phyloP scores from a whole-genome alignment of 1,284 basidiomycete genomes.

The Schizopora paradoxa region DNA sequence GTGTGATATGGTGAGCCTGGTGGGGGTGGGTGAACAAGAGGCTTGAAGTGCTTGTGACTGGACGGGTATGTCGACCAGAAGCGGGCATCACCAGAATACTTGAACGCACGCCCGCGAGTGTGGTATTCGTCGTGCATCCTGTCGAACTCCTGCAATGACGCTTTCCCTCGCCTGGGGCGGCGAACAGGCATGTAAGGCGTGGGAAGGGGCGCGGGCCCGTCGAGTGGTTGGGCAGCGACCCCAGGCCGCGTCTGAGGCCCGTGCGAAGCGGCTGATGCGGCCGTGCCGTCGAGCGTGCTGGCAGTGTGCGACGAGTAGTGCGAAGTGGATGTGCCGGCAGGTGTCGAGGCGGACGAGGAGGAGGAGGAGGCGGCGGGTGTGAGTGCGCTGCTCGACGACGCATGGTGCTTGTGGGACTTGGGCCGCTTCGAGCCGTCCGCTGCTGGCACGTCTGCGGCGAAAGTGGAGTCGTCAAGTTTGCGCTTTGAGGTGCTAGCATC shows the following conservation, averaged over 20 bases:
- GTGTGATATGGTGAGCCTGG: slow-evolving; percentile 64
- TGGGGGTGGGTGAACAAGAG: slow-evolving; percentile 55
- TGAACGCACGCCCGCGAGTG: slow-evolving; percentile 56
- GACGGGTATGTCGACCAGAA: slow-evolving; percentile 66
- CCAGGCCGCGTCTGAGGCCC: neutral
- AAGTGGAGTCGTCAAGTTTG: slow-evolving; percentile 55
- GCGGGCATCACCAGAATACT: slow-evolving; percentile 70
- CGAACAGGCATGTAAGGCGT: slow-evolving; percentile 52
- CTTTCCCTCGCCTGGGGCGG: slow-evolving; percentile 54
- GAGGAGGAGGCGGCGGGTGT: slow-evolving; percentile 20
- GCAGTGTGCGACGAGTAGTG: slow-evolving; percentile 22
- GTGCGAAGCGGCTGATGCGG: neutral
- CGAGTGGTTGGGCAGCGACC: neutral
- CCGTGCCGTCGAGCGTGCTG: slow-evolving; percentile 27
- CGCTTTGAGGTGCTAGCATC: slow-evolving; percentile 42
- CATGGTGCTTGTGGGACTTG: slow-evolving; percentile 38
- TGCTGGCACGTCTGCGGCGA: slow-evolving; percentile 28
- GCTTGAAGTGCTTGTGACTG: slow-evolving; percentile 55
- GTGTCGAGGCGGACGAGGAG: slow-evolving; percentile 15
- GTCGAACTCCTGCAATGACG: slow-evolving; percentile 41
- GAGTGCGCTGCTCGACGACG: slow-evolving; percentile 26
- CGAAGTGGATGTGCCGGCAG: slow-evolving; percentile 2
- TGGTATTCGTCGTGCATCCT: slow-evolving; percentile 60
- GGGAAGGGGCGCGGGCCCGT: slow-evolving; percentile 30
- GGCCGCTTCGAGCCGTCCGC: slow-evolving; percentile 52